phyloP scores from a whole-genome alignment of 495 filamentous ascomycete species.

The Neurospora sp. region DNA sequence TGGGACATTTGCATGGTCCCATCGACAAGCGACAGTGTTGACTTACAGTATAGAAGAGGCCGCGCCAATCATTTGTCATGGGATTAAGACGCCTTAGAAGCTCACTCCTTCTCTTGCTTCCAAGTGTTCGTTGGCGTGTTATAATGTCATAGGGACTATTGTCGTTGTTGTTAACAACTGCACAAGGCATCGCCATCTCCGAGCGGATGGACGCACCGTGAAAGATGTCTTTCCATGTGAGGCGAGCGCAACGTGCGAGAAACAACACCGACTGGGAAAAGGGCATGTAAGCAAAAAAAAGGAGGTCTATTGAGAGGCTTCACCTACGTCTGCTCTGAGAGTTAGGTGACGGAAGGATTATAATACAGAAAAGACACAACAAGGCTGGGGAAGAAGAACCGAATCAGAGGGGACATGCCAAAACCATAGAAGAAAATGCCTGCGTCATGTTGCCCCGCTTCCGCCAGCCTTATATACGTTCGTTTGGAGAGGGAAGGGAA shows the following conservation, averaged over 20 bases:
- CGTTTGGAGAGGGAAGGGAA: not conserved
- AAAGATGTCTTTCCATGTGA: not conserved
- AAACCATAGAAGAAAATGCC: not conserved
- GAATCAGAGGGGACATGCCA: not conserved
- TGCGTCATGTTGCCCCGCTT: not conserved
- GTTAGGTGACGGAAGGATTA: not conserved
- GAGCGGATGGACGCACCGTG: not conserved
- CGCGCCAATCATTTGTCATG: not conserved
- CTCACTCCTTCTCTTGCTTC: not conserved
- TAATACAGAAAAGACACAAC: not conserved
- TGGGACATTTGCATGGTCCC: not conserved
- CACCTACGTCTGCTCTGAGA: not conserved
- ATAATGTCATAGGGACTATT: not conserved
- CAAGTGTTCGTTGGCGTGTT: not conserved
- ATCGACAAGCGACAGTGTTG: not conserved
- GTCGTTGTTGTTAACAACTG: not conserved
- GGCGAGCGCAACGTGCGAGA: not conserved
- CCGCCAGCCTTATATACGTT: not conserved
- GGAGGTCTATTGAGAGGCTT: not conserved
- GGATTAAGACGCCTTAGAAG: not conserved
- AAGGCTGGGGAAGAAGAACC: not conserved
- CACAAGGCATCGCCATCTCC: not conserved
- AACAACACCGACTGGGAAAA: not conserved
- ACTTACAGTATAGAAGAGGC: not conserved
- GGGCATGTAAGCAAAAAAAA: not conserved